phyloP scores from a whole-genome alignment of 768 basidiomycete species.

The Cantharellus anzutake region DNA sequence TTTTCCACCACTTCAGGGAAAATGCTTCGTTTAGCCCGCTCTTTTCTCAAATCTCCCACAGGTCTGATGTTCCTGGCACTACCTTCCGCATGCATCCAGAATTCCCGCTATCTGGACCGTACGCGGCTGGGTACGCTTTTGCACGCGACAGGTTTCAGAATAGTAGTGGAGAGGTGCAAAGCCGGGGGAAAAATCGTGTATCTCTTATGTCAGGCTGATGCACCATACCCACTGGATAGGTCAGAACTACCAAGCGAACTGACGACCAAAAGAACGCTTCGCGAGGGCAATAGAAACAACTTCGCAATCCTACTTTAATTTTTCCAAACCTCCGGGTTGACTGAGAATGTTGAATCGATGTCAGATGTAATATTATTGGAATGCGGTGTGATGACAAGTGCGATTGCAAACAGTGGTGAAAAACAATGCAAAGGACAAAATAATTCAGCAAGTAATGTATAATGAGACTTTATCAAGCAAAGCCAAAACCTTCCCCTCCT shows the following conservation, averaged over 20 bases:
- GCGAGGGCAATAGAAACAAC: constrained; percentile 58
- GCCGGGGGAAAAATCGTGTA: constrained; percentile 71
- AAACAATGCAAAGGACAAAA: not conserved
- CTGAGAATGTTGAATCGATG: not conserved
- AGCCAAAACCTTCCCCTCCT: constrained; percentile 90
- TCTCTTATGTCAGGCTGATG: constrained; percentile 41
- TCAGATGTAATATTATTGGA: not conserved
- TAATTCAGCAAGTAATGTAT: not conserved
- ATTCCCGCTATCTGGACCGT: constrained; percentile 65
- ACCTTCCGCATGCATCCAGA: constrained; percentile 65
- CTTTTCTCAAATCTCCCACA: constrained; percentile 27
- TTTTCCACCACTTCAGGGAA: constrained; percentile 26
- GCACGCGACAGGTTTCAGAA: constrained; percentile 37
- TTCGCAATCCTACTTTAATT: constrained; percentile 21
- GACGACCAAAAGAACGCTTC: constrained; percentile 29
- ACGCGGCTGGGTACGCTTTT: constrained; percentile 9
- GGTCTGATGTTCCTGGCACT: constrained; percentile 59
- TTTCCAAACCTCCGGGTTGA: not conserved
- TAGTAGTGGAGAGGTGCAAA: constrained; percentile 42
- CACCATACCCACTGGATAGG: not conserved
- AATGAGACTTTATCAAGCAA: constrained; percentile 24
- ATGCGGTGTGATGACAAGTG: not conserved
- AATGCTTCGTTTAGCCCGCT: constrained; percentile 46
- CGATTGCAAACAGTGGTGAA: not conserved
- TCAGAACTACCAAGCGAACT: not conserved